Conservation (phyloP, 495 filamentous ascomycete genomes). For the Bombardia bombarda region DNA sequence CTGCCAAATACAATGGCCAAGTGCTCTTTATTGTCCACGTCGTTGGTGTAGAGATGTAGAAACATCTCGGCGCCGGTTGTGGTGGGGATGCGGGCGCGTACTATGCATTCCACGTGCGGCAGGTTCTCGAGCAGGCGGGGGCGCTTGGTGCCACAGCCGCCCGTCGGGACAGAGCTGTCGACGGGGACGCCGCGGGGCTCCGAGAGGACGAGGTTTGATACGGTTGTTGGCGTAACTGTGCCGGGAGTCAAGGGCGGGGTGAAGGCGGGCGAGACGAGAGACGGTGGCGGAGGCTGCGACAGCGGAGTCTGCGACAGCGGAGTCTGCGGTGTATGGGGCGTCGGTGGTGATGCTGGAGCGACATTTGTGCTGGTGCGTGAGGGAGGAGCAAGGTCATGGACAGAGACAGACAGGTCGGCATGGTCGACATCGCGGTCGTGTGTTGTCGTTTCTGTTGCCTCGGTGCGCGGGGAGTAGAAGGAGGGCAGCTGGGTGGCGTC, state of each 20-base stretch:
- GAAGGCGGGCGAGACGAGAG: slow-evolving; percentile 66
- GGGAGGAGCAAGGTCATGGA: background rate
- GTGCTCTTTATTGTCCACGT: slow-evolving; percentile 90
- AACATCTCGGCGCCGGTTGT: slow-evolving; percentile 93
- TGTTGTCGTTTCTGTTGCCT: slow-evolving; percentile 11
- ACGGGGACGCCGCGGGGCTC: slow-evolving; percentile 46
- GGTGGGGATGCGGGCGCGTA: slow-evolving; percentile 78
- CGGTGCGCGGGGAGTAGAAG: slow-evolving; percentile 40
- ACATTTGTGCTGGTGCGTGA: background rate
- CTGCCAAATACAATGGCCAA: slow-evolving; percentile 95
- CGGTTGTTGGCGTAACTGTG: background rate
- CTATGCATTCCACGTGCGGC: slow-evolving; percentile 71
- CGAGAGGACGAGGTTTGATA: slow-evolving; percentile 1
- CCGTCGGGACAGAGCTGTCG: slow-evolving; percentile 42
- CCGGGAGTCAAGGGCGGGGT: slow-evolving; percentile 52
- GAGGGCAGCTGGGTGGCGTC: slow-evolving; percentile 30
- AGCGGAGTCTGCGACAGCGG: slow-evolving; percentile 11
- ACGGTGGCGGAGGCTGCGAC: slow-evolving; percentile 27
- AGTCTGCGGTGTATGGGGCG: background rate
- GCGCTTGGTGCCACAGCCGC: slow-evolving; percentile 45
- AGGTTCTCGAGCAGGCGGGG: slow-evolving; percentile 62
- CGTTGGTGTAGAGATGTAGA: slow-evolving; percentile 89
- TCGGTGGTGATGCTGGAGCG: background rate
- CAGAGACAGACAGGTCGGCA: slow-evolving; percentile 12
- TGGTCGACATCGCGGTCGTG: slow-evolving; percentile 13